Evolutionary conservation across 371 early-diverging fungal genomes (phyloP).

Genomic region (Zopfochytrium polystomum): DNA sequence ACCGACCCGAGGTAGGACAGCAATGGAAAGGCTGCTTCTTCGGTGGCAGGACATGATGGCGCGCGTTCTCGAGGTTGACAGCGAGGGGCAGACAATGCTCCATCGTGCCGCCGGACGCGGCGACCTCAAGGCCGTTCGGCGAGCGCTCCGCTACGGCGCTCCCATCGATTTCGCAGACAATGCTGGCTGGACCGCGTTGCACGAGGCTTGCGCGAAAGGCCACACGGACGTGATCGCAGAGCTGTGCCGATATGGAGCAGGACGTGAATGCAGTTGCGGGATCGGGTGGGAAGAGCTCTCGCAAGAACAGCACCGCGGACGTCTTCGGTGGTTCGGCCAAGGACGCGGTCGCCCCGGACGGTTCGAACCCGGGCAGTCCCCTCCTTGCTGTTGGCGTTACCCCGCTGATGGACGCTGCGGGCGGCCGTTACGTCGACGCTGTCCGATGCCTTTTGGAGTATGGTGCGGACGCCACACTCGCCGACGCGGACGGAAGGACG

Average conservation of each 20-base stretch:
- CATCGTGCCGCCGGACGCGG: slow-evolving; percentile 52
- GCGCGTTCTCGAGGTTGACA: slow-evolving; percentile 39
- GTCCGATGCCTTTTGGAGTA: slow-evolving; percentile 49
- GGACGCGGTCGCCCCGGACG: slow-evolving; percentile 4
- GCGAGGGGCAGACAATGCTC: slow-evolving; percentile 54
- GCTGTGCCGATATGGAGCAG: slow-evolving; percentile 69
- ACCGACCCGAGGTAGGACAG: too few relatives aligned
- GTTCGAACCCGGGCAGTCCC: background rate
- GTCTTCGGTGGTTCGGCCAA: too few relatives aligned
- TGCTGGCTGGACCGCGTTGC: slow-evolving; percentile 76
- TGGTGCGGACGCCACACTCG: slow-evolving; percentile 46
- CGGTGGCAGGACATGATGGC: slow-evolving; percentile 43
- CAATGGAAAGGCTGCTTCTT: slow-evolving; percentile 23
- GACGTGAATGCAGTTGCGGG: slow-evolving; percentile 18
- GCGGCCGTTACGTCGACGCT: slow-evolving; percentile 30
- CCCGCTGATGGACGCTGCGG: slow-evolving; percentile 55
- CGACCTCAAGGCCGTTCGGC: slow-evolving; percentile 45
- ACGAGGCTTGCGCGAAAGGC: slow-evolving; percentile 65
- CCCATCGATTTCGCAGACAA: slow-evolving; percentile 68
- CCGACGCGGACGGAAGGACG: slow-evolving; percentile 42
- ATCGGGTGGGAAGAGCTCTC: slow-evolving; percentile 16
- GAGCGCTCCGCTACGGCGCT: slow-evolving; percentile 69
- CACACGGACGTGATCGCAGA: slow-evolving; percentile 53
- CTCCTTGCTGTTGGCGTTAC: slow-evolving; percentile 32
- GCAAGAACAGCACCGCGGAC: slow-evolving; percentile 2